These are phyloP conservation scores for Candida hispaniensis DNA, from an alignment of 805 yeast species.

Conservation along the genomic window DNA sequence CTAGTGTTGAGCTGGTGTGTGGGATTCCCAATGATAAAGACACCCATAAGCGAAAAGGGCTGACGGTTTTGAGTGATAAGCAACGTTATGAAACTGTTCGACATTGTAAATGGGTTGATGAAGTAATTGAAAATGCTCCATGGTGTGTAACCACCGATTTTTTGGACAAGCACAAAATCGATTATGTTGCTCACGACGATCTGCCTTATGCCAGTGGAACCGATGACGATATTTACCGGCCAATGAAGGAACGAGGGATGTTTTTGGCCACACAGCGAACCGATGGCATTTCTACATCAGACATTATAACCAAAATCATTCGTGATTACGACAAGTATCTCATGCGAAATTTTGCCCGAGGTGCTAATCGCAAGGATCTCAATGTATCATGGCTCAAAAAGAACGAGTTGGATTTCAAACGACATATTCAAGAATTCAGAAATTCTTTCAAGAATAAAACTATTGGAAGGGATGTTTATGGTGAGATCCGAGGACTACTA, in stretches of 20 bases:
- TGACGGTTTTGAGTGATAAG: slow-evolving; percentile 78
- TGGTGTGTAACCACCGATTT: slow-evolving; percentile 89
- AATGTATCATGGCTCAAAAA: slow-evolving; percentile 97
- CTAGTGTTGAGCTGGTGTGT: slow-evolving; percentile 73
- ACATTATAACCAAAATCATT: slow-evolving; percentile 88
- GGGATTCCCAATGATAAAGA: slow-evolving; percentile 87
- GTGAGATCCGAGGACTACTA: slow-evolving; percentile 44
- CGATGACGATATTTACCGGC: slow-evolving; percentile 83
- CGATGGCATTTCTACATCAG: slow-evolving; percentile 91
- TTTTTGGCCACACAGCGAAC: slow-evolving; percentile 93
- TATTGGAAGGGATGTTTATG: slow-evolving; percentile 58
- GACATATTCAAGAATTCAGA: slow-evolving; percentile 80
- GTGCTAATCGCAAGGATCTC: slow-evolving; percentile 91
- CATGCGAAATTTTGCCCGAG: slow-evolving; percentile 95
- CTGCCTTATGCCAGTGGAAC: slow-evolving; percentile 87
- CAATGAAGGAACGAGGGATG: slow-evolving; percentile 82
- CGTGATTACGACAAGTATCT: slow-evolving; percentile 93
- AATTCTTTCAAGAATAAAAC: slow-evolving; percentile 74
- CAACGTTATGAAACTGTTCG: slow-evolving; percentile 85
- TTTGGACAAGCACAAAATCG: slow-evolving; percentile 66
- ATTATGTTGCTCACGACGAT: slow-evolving; percentile 97
- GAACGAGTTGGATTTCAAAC: slow-evolving; percentile 87
- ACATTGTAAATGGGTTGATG: slow-evolving; percentile 97
- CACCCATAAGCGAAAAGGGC: slow-evolving; percentile 85
- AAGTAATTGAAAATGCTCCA: slow-evolving; percentile 88